These are phyloP conservation scores for Lodderomyces jiufengensis DNA, from an alignment of 1,139 yeast genomes.

Conservation along the genomic window DNA sequence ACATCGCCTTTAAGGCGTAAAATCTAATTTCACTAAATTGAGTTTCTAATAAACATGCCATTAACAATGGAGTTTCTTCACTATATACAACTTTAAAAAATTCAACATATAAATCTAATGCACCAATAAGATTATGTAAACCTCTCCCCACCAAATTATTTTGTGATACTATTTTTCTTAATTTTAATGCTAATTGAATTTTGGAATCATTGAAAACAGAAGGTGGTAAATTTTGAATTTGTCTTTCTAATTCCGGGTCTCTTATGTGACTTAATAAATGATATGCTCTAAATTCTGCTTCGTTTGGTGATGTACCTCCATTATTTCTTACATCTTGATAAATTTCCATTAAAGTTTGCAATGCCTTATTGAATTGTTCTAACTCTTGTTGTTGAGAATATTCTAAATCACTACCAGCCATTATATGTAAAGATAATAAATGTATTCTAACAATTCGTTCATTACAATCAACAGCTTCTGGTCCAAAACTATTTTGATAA, in stretches of 20 bases:
- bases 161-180: slow-evolving; percentile 65
- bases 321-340: slow-evolving; percentile 74
- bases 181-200: slow-evolving; percentile 70
- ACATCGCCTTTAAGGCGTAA: slow-evolving; percentile 67
- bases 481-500: slow-evolving; percentile 89
- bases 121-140: slow-evolving; percentile 52
- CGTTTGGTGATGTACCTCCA: slow-evolving; percentile 73
- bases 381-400: slow-evolving; percentile 93
- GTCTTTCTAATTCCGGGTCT: slow-evolving; percentile 83
- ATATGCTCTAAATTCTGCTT: slow-evolving; percentile 92
- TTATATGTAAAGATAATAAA: slow-evolving; percentile 72
- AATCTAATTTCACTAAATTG: slow-evolving; percentile 79
- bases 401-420: slow-evolving; percentile 77
- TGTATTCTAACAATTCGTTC: slow-evolving; percentile 91
- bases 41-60: slow-evolving; percentile 75
- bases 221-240: slow-evolving; percentile 64
- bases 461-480: slow-evolving; percentile 90
- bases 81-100: slow-evolving; percentile 59
- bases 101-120: slow-evolving; percentile 56
- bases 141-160: slow-evolving; percentile 62
- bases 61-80: slow-evolving; percentile 57
- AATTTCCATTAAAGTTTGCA: slow-evolving; percentile 85
- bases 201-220: slow-evolving; percentile 49
- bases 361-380: slow-evolving; percentile 88
- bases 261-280: slow-evolving; percentile 74